These are phyloP conservation scores for Kodamaea ohmeri DNA, from an alignment of 1,139 yeast genomes.

Conservation along the genomic window DNA sequence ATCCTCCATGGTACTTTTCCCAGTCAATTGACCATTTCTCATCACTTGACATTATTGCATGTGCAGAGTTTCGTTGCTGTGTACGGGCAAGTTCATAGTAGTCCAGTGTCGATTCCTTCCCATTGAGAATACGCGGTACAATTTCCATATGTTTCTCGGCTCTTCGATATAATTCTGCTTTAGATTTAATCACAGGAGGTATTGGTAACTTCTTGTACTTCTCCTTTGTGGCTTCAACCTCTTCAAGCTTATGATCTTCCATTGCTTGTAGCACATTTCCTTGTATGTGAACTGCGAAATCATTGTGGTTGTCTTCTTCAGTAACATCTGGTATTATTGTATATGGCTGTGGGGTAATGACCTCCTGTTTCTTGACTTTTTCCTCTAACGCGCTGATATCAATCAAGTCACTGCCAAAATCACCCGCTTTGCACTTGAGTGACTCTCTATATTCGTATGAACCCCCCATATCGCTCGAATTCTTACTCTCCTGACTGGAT, in stretches of 20 bases:
- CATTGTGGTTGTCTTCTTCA: slow-evolving; percentile 5
- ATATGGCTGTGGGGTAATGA: not conserved
- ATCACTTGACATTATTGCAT: slow-evolving; percentile 43
- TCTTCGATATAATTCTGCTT: slow-evolving; percentile 22
- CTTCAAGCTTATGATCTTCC: slow-evolving; percentile 16
- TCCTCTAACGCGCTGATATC: slow-evolving; percentile 13
- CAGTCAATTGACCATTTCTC: slow-evolving; percentile 51
- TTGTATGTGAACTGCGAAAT: slow-evolving; percentile 10
- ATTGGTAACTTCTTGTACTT: slow-evolving; percentile 23
- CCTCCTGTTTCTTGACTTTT: slow-evolving; percentile 1
- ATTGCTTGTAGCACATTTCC: slow-evolving; percentile 15
- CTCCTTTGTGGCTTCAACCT: slow-evolving; percentile 16
- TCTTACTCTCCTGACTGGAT: slow-evolving; percentile 1
- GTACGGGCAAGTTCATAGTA: slow-evolving; percentile 50
- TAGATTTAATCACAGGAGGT: slow-evolving; percentile 30
- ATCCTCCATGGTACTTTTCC: slow-evolving; percentile 54
- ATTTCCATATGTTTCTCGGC: slow-evolving; percentile 29
- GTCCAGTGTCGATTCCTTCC: slow-evolving; percentile 37
- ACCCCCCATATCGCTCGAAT: not conserved
- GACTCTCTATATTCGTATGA: slow-evolving; percentile 9
- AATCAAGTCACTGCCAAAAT: slow-evolving; percentile 15
- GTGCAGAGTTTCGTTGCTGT: slow-evolving; percentile 34
- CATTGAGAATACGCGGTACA: slow-evolving; percentile 45
- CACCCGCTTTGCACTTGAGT: slow-evolving; percentile 6
- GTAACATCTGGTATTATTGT: not conserved